Conservation (phyloP, 2,329 filamentous ascomycete species). For the Arthrobotrys conoides region DNA sequence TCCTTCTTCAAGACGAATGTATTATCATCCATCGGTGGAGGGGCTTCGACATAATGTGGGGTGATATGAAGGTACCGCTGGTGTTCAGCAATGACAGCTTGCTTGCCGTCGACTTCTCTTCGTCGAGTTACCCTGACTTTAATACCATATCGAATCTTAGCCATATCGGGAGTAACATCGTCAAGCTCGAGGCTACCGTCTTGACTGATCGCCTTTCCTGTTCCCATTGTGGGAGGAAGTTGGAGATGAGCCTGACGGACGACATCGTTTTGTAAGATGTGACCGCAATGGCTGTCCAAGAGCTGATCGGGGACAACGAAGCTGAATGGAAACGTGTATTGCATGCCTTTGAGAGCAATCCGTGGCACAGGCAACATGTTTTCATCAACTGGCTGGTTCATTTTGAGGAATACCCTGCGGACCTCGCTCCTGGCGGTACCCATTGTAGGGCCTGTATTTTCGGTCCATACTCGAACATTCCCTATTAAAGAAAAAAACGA, state of each 20-base stretch:
- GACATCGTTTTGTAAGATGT: conserved; percentile 70
- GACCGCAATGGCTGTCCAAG: conserved; percentile 74
- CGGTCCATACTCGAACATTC: conserved; percentile 63
- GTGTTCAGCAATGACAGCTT: conserved; percentile 70
- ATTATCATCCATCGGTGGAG: conserved; percentile 71
- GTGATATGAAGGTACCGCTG: conserved; percentile 74
- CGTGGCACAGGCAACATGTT: conserved; percentile 72
- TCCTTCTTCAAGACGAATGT: conserved; percentile 73
- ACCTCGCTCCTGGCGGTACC: conserved; percentile 61
- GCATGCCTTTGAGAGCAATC: conserved; percentile 71
- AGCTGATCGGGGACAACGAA: conserved; percentile 76
- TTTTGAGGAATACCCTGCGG: conserved; percentile 71
- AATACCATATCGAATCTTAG: conserved; percentile 73
- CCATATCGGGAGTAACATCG: conserved; percentile 76
- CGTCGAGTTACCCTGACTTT: conserved; percentile 69
- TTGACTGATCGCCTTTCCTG: conserved; percentile 71
- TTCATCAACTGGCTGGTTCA: conserved; percentile 74
- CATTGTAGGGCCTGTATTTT: conserved; percentile 61
- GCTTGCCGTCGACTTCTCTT: conserved; percentile 66
- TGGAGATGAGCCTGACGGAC: conserved; percentile 73
- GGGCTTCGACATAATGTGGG: conserved; percentile 74
- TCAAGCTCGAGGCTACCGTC: conserved; percentile 71
- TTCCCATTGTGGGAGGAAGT: conserved; percentile 76
- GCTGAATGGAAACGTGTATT: conserved; percentile 75
- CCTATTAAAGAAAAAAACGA: conserved; percentile 49